Base-by-base conservation (phyloP, 2,329 filamentous ascomycete genomes). In the Stagonosporopsis cucurbitacearum region DNA sequence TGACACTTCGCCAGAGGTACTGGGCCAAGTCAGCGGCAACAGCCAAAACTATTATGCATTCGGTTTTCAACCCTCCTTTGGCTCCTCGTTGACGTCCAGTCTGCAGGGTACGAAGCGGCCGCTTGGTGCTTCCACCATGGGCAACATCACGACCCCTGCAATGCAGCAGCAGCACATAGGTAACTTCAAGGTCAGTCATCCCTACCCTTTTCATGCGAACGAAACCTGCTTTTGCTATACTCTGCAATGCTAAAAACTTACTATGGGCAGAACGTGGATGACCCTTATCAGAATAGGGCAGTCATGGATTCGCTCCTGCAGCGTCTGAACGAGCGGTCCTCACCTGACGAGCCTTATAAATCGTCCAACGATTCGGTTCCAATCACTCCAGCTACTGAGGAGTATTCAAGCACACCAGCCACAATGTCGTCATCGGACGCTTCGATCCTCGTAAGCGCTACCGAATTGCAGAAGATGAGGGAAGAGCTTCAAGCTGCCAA, bases 401-500 rank as follows among this genome's bases (percentile, higher is more conserved):
- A 77, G 22, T 82, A 84, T 43, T 65, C 61, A n/a, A 67, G 68
- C 26, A 72, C 70, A 3, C 68, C 71, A 17, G 59, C 65, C 8
- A 68, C 71, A 1, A 64, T 67, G 32, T 54, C 57, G 3, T 59
- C 63, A 11, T 55, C 64, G 40, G 68, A 66, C 33, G 57, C 64
- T n/a, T 65, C 65, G 5, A 50, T 71, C 51, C 51, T 70, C 19
- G 58, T 70, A 36, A 78, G 80, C 46, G 77, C 78, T 28, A 84
- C 86, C 26, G 88, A 92, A 71, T 77, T 92, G 25, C 77, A 86
- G 57, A 86, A 85, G 47, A 80, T 93, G 54, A 90, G 89, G 78
- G 76, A 87, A 48, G 86, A 92, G 75, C 83, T 94, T 47, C 87
- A 88, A 39, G 82, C 86, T 58, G 89, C 90, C 32, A 86, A 89